These are phyloP conservation scores for Anisogramma anomala DNA, from an alignment of 2,329 filamentous ascomycete genomes.

Conservation along the genomic window DNA sequence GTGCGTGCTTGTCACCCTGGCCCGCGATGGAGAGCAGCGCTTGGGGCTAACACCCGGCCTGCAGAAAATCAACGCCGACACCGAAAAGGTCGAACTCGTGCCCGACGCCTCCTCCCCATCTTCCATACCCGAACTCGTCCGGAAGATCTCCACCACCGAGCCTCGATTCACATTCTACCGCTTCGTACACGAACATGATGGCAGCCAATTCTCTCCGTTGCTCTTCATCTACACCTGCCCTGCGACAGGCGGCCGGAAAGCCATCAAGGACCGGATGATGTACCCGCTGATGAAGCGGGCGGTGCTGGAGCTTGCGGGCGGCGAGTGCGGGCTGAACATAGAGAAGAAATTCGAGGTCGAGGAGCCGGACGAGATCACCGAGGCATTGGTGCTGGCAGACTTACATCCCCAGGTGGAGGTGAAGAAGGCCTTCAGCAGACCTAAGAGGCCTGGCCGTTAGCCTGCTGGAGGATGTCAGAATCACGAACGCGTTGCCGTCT, in stretches of 20 bases:
- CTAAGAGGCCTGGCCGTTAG: constrained; percentile 64
- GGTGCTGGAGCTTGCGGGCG: constrained; percentile 54
- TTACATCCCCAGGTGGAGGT: constrained; percentile 55
- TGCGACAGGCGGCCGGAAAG: constrained; percentile 47
- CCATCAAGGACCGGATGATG: constrained; percentile 75
- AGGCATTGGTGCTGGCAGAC: constrained; percentile 52
- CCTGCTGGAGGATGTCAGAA: not conserved
- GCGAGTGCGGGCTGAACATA: constrained; percentile 52
- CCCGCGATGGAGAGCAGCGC: too few species aligned
- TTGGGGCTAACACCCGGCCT: constrained; percentile 6
- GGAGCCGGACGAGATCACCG: constrained; percentile 59
- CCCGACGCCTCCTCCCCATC: constrained; percentile 38
- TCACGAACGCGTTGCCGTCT: too few species aligned
- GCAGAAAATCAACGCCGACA: constrained; percentile 60
- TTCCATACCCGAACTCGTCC: constrained; percentile 45
- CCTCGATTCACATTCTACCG: constrained; percentile 72
- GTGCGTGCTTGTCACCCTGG: constrained; percentile 31
- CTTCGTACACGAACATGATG: constrained; percentile 46
- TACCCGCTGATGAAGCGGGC: constrained; percentile 62
- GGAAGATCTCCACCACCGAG: constrained; percentile 52
- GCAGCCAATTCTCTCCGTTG: constrained; percentile 43
- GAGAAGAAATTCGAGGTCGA: constrained; percentile 61
- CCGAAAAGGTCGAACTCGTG: constrained; percentile 58
- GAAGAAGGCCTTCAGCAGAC: constrained; percentile 61
- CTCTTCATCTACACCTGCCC: constrained; percentile 81